These are phyloP conservation scores for Penicillium daleae DNA, from an alignment of 495 filamentous ascomycete species.

Conservation along the genomic window DNA sequence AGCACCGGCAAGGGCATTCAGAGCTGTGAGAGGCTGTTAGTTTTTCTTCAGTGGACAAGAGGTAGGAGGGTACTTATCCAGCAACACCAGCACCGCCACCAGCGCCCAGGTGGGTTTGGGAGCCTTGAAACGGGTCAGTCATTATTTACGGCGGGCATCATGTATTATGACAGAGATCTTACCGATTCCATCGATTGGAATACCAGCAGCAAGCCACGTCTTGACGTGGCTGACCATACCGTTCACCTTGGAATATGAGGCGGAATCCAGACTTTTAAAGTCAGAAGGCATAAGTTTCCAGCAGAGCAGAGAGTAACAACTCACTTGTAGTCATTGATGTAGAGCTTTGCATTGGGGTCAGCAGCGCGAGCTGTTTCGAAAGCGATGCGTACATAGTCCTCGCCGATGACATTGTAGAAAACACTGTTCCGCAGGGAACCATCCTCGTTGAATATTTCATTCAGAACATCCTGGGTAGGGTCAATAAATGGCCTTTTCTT, in stretches of 20 bases:
- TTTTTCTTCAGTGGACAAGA: no score
- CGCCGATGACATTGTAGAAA: conserved; percentile 60
- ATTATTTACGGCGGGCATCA: neutral
- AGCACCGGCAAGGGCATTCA: conserved; percentile 58
- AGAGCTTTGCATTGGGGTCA: conserved; percentile 64
- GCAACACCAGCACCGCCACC: conserved; percentile 11
- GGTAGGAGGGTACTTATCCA: conserved; percentile 3
- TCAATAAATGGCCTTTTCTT: neutral
- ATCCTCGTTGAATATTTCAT: conserved; percentile 71
- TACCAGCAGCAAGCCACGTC: conserved; percentile 65
- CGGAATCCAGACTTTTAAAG: conserved; percentile 38
- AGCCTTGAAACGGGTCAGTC: conserved; percentile 39
- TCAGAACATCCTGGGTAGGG: conserved; percentile 61
- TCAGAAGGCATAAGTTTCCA: neutral
- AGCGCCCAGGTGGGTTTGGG: conserved; percentile 60
- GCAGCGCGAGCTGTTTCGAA: conserved; percentile 57
- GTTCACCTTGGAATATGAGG: conserved; percentile 56
- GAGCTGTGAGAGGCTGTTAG: conserved; percentile 40
- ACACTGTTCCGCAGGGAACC: conserved; percentile 60
- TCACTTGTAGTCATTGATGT: conserved; percentile 63
- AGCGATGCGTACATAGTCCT: conserved; percentile 61
- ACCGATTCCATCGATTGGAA: conserved; percentile 76
- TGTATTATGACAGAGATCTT: conserved; percentile 6
- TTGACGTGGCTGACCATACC: conserved; percentile 68
- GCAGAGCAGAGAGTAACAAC: neutral